phyloP scores from a whole-genome alignment of 805 yeast genomes.

The Dipodascopsis uninucleata region DNA sequence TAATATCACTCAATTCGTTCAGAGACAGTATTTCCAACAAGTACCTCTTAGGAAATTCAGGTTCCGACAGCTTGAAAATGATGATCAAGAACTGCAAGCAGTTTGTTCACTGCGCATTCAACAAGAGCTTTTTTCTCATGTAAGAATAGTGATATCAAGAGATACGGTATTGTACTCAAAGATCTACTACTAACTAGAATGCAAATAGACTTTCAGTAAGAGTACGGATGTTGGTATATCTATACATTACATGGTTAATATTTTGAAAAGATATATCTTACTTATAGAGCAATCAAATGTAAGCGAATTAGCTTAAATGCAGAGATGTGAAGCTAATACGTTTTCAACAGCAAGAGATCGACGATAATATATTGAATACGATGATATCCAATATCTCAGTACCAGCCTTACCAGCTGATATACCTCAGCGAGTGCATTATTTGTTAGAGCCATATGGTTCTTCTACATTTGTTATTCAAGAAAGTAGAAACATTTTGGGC shows the following conservation, averaged over 20 bases:
- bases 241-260: not conserved
- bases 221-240: too few relatives aligned
- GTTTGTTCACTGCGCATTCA: too few relatives aligned
- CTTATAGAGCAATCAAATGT: not conserved
- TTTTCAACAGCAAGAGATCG: constrained; percentile 14
- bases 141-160: too few relatives aligned
- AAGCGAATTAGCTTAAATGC: constrained; percentile 1
- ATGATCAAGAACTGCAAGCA: too few relatives aligned
- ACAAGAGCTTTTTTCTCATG: too few relatives aligned
- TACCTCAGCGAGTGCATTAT: constrained; percentile 11
- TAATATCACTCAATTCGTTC: too few relatives aligned
- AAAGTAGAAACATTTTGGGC: constrained; percentile 31
- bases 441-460: constrained; percentile 13
- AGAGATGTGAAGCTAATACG: constrained; percentile 8
- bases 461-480: constrained; percentile 28
- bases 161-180: too few relatives aligned
- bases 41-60: too few relatives aligned
- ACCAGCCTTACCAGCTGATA: not conserved
- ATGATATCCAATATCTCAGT: constrained; percentile 3
- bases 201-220: too few relatives aligned
- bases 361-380: constrained; percentile 6
- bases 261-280: not conserved
- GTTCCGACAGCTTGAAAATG: too few relatives aligned
- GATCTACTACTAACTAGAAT: too few relatives aligned
- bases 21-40: too few relatives aligned